Evolutionary conservation across 1,284 basidiomycete genomes (phyloP).

Genomic region (Boletus hoseneyae): DNA sequence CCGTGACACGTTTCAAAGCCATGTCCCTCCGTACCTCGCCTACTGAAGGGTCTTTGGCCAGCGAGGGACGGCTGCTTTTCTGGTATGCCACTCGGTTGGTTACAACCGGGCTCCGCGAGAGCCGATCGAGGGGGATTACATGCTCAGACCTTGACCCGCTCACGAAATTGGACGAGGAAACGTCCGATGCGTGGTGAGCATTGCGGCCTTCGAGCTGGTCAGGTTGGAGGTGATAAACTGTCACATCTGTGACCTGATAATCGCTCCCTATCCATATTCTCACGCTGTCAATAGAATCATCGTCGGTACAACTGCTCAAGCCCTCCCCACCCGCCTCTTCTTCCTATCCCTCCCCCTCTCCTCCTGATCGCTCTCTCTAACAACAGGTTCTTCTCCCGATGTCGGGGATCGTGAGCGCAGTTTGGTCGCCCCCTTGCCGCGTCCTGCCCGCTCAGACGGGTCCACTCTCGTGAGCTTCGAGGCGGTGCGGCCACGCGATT

Average conservation of each 20-base stretch:
- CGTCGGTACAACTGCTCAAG: constrained; percentile 1
- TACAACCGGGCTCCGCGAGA: constrained; percentile 32
- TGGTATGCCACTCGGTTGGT: constrained; percentile 33
- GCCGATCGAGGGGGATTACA: constrained; percentile 32
- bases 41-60: constrained; percentile 26
- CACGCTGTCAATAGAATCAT: neutral
- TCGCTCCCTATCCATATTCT: neutral
- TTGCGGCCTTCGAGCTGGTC: neutral
- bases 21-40: constrained; percentile 24
- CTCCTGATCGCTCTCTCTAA: constrained; percentile 15
- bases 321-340: constrained; percentile 27
- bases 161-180: constrained; percentile 19
- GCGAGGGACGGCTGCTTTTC: constrained; percentile 19
- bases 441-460: constrained; percentile 4
- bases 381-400: constrained; percentile 10
- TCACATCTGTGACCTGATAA: too few species aligned
- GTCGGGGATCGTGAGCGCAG: neutral
- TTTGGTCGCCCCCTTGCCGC: constrained; percentile 7
- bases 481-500: constrained; percentile 16
- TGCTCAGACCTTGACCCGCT: constrained; percentile 38
- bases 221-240: too few species aligned
- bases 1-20: constrained; percentile 31
- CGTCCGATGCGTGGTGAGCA: constrained; percentile 14
- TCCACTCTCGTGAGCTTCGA: constrained; percentile 11
- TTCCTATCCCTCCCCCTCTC: constrained; percentile 27